A percentile compares a stretch with the other conserved stretches of the same genome.
Evolutionary conservation across 352 stramenopile genomes (phyloP).

Genomic region (Poterioochromonas sp.): DNA sequence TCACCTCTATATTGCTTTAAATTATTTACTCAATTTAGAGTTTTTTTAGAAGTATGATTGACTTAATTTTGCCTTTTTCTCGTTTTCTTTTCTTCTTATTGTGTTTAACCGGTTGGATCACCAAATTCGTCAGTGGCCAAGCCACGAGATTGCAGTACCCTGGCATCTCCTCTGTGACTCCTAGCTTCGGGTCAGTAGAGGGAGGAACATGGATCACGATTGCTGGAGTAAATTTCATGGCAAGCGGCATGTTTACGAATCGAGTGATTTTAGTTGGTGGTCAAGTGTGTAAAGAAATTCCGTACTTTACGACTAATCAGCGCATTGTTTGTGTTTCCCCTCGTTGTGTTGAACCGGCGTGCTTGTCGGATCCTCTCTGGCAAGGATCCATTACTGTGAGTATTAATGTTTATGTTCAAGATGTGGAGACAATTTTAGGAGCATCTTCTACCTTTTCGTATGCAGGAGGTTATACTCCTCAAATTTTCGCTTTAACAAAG

Average conservation of each 20-base stretch:
- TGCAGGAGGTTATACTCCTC: neutral
- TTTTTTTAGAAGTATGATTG: too few relatives aligned
- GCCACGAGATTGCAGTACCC: neutral
- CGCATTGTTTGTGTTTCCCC: neutral
- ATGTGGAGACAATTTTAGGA: neutral
- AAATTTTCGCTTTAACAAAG: neutral
- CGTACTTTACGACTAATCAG: neutral
- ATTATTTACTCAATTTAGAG: too few relatives aligned
- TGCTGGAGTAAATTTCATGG: neutral
- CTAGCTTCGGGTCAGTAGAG: slow-evolving; percentile 2
- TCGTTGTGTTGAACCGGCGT: neutral
- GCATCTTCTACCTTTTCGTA: neutral
- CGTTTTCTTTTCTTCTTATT: neutral
- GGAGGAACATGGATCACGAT: slow-evolving; percentile 22
- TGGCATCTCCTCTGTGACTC: slow-evolving; percentile 4
- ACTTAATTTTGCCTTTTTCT: too few relatives aligned
- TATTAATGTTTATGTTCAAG: slow-evolving; percentile 8
- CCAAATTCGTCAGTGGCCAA: neutral
- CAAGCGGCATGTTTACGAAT: neutral
- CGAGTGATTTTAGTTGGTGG: neutral
- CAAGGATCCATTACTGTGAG: neutral
- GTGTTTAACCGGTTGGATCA: neutral
- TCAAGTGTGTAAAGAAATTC: slow-evolving; percentile 6
- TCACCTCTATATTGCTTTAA: too few relatives aligned
- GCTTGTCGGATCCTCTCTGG: neutral